Conservation (phyloP, 768 basidiomycete genomes). For the Gymnopilus dilepis region DNA sequence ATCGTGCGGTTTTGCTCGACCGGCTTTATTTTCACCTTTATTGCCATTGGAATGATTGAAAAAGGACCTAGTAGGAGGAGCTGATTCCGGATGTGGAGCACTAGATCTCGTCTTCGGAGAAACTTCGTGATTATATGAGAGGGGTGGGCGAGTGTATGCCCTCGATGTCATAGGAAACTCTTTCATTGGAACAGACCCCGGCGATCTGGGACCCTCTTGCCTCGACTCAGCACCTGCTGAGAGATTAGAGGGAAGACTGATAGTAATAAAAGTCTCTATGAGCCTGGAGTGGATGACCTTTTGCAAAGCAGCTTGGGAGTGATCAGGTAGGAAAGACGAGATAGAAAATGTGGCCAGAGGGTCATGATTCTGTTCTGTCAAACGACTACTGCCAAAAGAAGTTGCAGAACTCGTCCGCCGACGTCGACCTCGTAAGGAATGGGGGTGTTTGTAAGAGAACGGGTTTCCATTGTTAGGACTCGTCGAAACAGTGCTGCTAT, state of each 20-base stretch:
- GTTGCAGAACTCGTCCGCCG: conserved; percentile 58
- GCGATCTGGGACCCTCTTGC: conserved; percentile 10
- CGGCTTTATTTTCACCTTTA: conserved; percentile 7
- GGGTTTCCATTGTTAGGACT: conserved; percentile 21
- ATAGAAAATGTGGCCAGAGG: conserved; percentile 20
- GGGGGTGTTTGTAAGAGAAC: conserved; percentile 31
- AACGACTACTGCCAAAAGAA: conserved; percentile 46
- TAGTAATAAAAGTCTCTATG: conserved; percentile 76
- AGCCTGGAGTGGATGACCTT: conserved; percentile 73
- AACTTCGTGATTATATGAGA: neutral
- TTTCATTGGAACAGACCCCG: conserved; percentile 25
- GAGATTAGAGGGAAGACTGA: conserved; percentile 45
- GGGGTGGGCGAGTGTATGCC: neutral
- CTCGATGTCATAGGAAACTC: conserved; percentile 8
- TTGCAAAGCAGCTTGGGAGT: conserved; percentile 74
- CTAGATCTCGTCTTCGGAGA: neutral
- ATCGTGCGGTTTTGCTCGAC: neutral
- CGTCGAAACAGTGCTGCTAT: conserved; percentile 15
- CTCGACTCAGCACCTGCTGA: conserved; percentile 11
- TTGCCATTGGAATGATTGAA: conserved; percentile 6
- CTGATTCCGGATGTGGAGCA: conserved; percentile 15
- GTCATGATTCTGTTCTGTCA: neutral
- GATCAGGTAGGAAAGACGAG: conserved; percentile 50
- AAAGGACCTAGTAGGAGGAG: conserved; percentile 18
- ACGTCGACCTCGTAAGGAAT: conserved; percentile 44